Percentiles rank a stretch among this genome's conserved stretches.
Evolutionary conservation across 306 rosid species (phyloP).

Genomic region (Corylus americana): DNA sequence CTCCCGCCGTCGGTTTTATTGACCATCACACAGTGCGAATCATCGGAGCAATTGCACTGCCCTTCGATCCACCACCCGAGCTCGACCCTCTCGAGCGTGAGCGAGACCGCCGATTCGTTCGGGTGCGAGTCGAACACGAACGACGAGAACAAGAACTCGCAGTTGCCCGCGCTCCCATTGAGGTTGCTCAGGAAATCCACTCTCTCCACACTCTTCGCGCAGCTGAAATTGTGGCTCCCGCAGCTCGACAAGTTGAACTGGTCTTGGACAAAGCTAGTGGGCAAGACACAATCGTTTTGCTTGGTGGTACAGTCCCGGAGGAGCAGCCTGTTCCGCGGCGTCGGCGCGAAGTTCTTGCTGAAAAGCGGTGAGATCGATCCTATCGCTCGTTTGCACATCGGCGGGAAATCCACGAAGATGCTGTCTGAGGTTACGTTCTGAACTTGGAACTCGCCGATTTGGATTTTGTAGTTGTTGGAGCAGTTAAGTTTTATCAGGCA

Average conservation of each 20-base stretch:
- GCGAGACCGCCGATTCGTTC: slow-evolving; percentile 25
- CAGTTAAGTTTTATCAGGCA: slow-evolving; percentile 49
- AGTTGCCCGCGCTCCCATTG: slow-evolving; percentile 1
- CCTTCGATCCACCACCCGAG: slow-evolving; percentile 80
- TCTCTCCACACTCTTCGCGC: slow-evolving; percentile 21
- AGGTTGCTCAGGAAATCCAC: slow-evolving; percentile 11
- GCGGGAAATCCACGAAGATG: slow-evolving; percentile 52
- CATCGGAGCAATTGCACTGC: slow-evolving; percentile 17
- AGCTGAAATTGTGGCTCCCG: slow-evolving; percentile 42
- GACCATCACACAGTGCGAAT: slow-evolving; percentile 24
- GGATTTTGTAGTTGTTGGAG: neutral
- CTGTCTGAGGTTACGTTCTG: slow-evolving; percentile 45
- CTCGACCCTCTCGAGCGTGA: slow-evolving; percentile 58
- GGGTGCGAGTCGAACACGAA: slow-evolving; percentile 31
- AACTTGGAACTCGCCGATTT: slow-evolving; percentile 40
- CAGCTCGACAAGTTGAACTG: slow-evolving; percentile 28
- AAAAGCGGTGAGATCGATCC: slow-evolving; percentile 39
- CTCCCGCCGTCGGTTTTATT: neutral
- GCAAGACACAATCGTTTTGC: slow-evolving; percentile 41
- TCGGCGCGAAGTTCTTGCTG: slow-evolving; percentile 37
- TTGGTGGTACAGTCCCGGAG: slow-evolving; percentile 42
- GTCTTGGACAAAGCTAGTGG: slow-evolving; percentile 29
- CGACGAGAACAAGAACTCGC: slow-evolving; percentile 56
- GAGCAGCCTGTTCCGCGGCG: slow-evolving; percentile 52
- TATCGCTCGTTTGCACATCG: slow-evolving; percentile 47